Conservation (phyloP, 108 stramenopile genomes). For the Nitzschia sp. region DNA sequence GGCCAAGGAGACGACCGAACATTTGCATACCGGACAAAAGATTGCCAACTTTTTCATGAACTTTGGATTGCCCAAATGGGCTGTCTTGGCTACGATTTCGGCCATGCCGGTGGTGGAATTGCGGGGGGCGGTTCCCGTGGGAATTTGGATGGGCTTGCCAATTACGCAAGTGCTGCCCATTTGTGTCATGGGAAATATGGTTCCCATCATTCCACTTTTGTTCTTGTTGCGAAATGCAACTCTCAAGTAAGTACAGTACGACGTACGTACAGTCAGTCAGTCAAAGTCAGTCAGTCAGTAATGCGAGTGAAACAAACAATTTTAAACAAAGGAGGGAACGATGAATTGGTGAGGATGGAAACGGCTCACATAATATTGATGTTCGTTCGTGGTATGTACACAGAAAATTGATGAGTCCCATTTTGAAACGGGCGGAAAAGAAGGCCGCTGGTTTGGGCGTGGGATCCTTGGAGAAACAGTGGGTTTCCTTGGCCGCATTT, state of each 20-base stretch:
- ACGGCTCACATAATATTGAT: neutral
- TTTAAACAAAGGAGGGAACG: neutral
- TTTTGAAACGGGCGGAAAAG: constrained; percentile 80
- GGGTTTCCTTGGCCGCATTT: constrained; percentile 91
- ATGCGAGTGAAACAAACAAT: neutral
- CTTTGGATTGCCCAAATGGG: constrained; percentile 86
- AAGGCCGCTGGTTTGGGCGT: constrained; percentile 80
- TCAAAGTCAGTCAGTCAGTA: neutral
- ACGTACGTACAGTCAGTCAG: neutral
- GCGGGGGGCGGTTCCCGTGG: constrained; percentile 89
- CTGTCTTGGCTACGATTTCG: constrained; percentile 86
- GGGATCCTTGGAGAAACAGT: constrained; percentile 79
- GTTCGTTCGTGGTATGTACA: neutral
- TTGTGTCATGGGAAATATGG: constrained; percentile 93
- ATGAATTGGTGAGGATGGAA: neutral
- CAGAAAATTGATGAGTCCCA: constrained; percentile 77
- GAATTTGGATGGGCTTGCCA: constrained; percentile 92
- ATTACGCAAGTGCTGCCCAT: constrained; percentile 76
- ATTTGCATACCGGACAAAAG: constrained; percentile 83
- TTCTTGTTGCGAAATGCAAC: constrained; percentile 74
- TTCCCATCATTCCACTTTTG: constrained; percentile 81
- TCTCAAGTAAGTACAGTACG: constrained; percentile 53
- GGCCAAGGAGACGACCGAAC: constrained; percentile 45
- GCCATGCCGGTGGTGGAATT: constrained; percentile 95
- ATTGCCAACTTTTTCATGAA: constrained; percentile 80